A percentile compares a stretch with the other conserved stretches of the same genome.
Conservation (phyloP, 2,329 filamentous ascomycete genomes). For the Phyllosticta citriasiana region DNA sequence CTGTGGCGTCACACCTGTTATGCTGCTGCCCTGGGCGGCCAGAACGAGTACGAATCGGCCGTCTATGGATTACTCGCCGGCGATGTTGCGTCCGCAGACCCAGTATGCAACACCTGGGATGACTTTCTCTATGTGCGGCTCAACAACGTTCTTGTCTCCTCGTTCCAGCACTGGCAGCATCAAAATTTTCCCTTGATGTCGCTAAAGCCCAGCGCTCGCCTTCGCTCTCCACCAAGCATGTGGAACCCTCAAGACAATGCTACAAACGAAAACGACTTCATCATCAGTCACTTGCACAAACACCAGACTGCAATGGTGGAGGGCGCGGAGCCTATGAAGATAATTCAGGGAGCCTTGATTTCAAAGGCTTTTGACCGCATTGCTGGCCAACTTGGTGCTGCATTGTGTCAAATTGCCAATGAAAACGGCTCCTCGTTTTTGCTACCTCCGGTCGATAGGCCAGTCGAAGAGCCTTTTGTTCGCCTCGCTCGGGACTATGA, state of each 20-base stretch:
- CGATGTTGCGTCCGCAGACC: slow-evolving; percentile 66
- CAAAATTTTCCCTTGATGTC: slow-evolving; percentile 26
- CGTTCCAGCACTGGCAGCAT: slow-evolving; percentile 65
- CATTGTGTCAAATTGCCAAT: slow-evolving; percentile 30
- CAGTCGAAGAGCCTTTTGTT: slow-evolving; percentile 20
- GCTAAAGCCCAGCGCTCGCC: slow-evolving; percentile 41
- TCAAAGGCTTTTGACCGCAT: slow-evolving; percentile 44
- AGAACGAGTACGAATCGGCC: slow-evolving; percentile 72
- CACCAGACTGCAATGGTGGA: not conserved
- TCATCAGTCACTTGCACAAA: slow-evolving; percentile 47
- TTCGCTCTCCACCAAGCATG: slow-evolving; percentile 55
- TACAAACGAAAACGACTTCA: slow-evolving; percentile 39
- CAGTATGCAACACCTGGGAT: slow-evolving; percentile 70
- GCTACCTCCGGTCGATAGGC: slow-evolving; percentile 5
- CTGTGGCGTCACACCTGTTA: slow-evolving; percentile 74
- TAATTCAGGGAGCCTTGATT: slow-evolving; percentile 66
- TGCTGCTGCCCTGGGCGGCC: slow-evolving; percentile 57
- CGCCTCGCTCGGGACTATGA: slow-evolving; percentile 31
- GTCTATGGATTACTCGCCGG: slow-evolving; percentile 88
- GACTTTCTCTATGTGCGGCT: slow-evolving; percentile 81
- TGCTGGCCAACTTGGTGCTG: slow-evolving; percentile 33
- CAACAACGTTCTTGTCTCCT: slow-evolving; percentile 70
- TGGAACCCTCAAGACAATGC: slow-evolving; percentile 52
- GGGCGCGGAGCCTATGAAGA: slow-evolving; percentile 54
- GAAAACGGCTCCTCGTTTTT: slow-evolving; percentile 12